Evolutionary conservation across 306 rosid species (phyloP), one percentile per base, ranked within the genome.

Genomic region (Prunus salicina): DNA sequence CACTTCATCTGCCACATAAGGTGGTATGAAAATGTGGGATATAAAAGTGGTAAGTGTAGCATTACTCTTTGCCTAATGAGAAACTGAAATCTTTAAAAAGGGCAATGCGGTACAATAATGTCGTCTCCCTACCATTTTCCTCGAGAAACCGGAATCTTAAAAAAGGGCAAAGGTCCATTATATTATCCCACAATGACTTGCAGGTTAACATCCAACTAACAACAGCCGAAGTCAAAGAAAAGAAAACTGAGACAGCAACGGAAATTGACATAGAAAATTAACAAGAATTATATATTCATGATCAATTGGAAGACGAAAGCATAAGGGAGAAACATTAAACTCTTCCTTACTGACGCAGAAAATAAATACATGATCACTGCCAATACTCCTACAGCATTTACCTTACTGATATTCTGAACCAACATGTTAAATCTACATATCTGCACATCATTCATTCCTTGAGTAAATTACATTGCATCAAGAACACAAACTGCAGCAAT

Each of bases 401-500:
- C 82, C 85, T 84, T 51, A 53, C 76, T 43, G 68, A 77, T 62
- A 71, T 67, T 78, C 52, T 43, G 78, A 82, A 75, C 80, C 76
- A 82, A 73, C 76, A 69, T 75, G 85, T 77, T 69, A 82, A 84
- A 78, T 84, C 75, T 75, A 84, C 79, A 77, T 69, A 78, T 76
- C 85, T 78, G 86, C 81, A 73, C 67, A 71, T 72, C 76, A 70
- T 38, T 38, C 43, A 38, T 77, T 76, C 80, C 85, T 84, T 64
- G 78, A 61, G 82, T 72, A 80, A 74, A 81, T 69, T 79, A 81
- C 84, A 84, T 65, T 55, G 65, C 73, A 79, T 79, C 69, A 72
- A 73, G 81, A 85, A 80, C 77, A 75, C 87, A 81, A 80, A 86
- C 88, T 84, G 85, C 84, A 73, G 34, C 68, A 65, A 14, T 38